Evolutionary conservation across 2,329 filamentous ascomycete genomes (phyloP), one percentile per base, ranked within the genome.

Genomic region (Pseudogymnoascus sp.): DNA sequence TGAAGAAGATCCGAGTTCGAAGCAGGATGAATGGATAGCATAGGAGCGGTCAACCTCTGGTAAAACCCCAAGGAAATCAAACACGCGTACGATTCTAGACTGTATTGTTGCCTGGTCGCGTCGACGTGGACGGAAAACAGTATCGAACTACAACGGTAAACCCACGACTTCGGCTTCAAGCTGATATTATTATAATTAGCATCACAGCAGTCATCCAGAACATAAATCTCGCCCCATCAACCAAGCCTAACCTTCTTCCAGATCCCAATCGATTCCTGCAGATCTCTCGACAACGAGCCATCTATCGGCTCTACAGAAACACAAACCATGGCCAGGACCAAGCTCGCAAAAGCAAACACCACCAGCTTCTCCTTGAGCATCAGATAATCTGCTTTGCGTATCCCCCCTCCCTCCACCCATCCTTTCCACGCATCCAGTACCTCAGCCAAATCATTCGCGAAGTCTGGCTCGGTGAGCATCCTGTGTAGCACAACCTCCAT

Each of bases 381-480:
- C 1, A 72, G 61, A 42, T 78, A 73, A 62, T 84, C 80, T 2
- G 75, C 71, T 64, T 71, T 76, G 25, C 77, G 74, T 78, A 84
- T 82, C 6, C 82, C 82, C 6, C 80, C 81, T 62, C 80, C 79
- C 30, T 84, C 81, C 1, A 80, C 77, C 80, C 82, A 84, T 1
- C 75, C 73, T 69, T 78, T 81, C 82, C 82, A 84, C 39, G 70
- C 68, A 62, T 83, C 80, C 33, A 85, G 67, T 70, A 81, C 77
- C 33, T 69, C 66, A 63, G 74, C 79, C 2, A 84, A 63, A 0
- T 67, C 67, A 0, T 68, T 66, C 0, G 81, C 68, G 58, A 81
- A 80, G 62, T 73, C 69, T 9, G 75, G 75, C 41, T 84, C 79
- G 2, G 78, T 75, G 0, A 84, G 75, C 80, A 84, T 83, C 35